Evolutionary conservation across 75 land plant species (phyloP).

Genomic region (Pseudotsuga menziesii): DNA sequence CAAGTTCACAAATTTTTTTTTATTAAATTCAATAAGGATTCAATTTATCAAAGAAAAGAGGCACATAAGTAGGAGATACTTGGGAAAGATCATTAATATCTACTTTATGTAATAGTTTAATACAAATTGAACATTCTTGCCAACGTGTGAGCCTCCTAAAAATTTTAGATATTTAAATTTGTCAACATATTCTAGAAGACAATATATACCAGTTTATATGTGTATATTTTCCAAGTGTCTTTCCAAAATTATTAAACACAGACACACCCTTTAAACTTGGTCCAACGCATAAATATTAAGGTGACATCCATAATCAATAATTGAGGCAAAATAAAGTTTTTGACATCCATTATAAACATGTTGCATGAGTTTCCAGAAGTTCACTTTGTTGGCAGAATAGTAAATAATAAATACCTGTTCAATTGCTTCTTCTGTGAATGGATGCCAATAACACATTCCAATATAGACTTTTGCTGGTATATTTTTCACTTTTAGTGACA

Average conservation of each 20-base stretch:
- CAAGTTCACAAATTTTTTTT: no score
- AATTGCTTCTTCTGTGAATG: conserved; percentile 89
- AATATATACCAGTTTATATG: neutral
- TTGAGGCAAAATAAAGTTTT: neutral
- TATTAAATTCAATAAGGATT: no score
- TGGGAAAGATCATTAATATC: no score
- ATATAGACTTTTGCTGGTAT: conserved; percentile 65
- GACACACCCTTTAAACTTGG: neutral
- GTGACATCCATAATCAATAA: neutral
- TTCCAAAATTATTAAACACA: neutral
- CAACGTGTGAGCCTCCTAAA: neutral
- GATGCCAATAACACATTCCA: conserved; percentile 93
- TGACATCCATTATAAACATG: neutral
- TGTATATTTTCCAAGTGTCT: neutral
- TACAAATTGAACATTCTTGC: no score
- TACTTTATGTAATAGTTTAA: no score
- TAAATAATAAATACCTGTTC: conserved; percentile 60
- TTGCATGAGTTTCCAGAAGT: neutral
- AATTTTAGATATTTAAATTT: neutral
- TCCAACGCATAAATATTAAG: neutral
- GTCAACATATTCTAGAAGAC: neutral
- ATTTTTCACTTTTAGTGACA: conserved; percentile 56
- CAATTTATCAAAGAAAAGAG: no score
- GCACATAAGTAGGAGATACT: no score
- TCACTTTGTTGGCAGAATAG: neutral